Conservation (phyloP, 2,329 filamentous ascomycete genomes). For the Fusarium armeniacum region DNA sequence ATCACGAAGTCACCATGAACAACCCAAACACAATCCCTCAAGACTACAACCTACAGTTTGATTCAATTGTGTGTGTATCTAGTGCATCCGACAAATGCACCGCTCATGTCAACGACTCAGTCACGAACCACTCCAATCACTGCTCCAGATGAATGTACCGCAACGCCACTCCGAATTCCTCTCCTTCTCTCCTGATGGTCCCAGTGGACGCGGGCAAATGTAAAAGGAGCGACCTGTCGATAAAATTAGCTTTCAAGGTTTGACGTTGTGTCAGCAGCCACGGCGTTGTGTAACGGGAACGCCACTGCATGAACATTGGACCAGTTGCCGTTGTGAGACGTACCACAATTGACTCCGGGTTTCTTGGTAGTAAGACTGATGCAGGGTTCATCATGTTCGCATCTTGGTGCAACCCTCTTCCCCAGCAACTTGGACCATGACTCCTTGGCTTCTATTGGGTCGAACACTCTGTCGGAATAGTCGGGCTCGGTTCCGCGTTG, state of each 20-base stretch:
- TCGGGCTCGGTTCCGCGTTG: constrained; percentile 28
- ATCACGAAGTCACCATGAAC: neutral
- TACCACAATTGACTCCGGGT: constrained; percentile 83
- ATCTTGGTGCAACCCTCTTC: constrained; percentile 80
- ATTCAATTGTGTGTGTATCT: neutral
- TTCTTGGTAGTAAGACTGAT: constrained; percentile 89
- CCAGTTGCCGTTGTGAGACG: constrained; percentile 42
- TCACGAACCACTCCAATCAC: constrained; percentile 64
- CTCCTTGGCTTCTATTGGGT: constrained; percentile 80
- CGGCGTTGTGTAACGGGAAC: constrained; percentile 20
- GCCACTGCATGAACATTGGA: constrained; percentile 26
- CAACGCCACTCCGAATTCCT: constrained; percentile 89
- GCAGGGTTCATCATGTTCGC: constrained; percentile 91
- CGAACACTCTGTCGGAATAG: constrained; percentile 64
- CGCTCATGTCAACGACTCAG: neutral
- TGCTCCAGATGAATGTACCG: constrained; percentile 82
- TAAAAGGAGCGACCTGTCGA: constrained; percentile 71
- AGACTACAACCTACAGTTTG: neutral
- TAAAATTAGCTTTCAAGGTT: constrained; percentile 37
- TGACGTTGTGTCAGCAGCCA: constrained; percentile 8
- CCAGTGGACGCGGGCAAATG: constrained; percentile 78
- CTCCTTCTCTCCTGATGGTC: constrained; percentile 87
- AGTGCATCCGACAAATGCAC: neutral
- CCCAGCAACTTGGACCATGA: constrained; percentile 89
- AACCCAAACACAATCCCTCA: neutral